Conservation (phyloP, 345 rosid species). For the Tarenaya hassleriana region DNA sequence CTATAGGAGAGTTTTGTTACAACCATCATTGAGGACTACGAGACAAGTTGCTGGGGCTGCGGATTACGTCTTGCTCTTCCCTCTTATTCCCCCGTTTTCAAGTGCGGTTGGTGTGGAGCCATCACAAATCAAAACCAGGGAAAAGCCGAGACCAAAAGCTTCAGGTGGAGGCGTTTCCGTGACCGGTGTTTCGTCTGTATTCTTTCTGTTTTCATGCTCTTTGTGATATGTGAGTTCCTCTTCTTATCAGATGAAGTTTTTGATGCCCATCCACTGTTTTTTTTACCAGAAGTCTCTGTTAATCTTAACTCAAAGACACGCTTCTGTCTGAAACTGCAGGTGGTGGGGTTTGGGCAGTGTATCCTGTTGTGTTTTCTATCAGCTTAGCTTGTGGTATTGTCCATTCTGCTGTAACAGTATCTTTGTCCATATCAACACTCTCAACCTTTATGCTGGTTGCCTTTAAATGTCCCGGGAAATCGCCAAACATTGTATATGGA, state of each 20-base stretch:
- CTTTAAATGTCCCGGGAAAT: constrained; percentile 62
- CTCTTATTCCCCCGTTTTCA: constrained; percentile 54
- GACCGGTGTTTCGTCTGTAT: constrained; percentile 74
- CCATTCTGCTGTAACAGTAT: constrained; percentile 38
- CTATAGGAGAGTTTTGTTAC: constrained; percentile 47
- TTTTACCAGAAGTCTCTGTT: not conserved
- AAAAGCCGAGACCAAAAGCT: constrained; percentile 42
- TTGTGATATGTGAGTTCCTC: constrained; percentile 58
- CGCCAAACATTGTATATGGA: constrained; percentile 59
- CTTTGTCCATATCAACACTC: constrained; percentile 48
- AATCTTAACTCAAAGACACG: constrained; percentile 6
- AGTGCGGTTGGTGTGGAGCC: constrained; percentile 99
- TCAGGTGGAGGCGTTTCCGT: constrained; percentile 68
- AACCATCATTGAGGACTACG: constrained; percentile 44
- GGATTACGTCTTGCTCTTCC: constrained; percentile 74
- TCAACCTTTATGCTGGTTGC: constrained; percentile 63
- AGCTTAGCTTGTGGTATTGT: constrained; percentile 47
- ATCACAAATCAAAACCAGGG: constrained; percentile 48
- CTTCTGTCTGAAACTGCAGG: constrained; percentile 42
- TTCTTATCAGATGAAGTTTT: constrained; percentile 10
- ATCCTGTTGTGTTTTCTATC: constrained; percentile 65
- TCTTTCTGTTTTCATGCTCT: constrained; percentile 59
- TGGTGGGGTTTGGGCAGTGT: constrained; percentile 85
- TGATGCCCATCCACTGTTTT: not conserved
- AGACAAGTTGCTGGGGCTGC: constrained; percentile 89